Base-by-base conservation (phyloP, 108 stramenopile genomes). In the Skeletonema marinoi region DNA sequence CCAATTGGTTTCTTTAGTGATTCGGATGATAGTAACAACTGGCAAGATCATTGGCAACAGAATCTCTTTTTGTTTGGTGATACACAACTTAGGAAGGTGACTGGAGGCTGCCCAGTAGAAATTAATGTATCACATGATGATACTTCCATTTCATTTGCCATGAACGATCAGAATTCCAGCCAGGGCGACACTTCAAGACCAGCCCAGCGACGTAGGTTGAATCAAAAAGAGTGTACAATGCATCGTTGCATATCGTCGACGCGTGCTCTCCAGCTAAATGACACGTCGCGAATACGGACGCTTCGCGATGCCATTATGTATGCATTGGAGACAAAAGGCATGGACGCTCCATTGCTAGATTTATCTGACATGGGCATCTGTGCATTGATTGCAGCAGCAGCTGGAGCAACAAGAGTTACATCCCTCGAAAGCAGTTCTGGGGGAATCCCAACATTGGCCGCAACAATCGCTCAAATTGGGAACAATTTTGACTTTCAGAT, bases 31-130 rank as follows among this genome's bases (percentile, higher is more conserved):
- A 67, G 48, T 0, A 77, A 74, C 17, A 78, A 64, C 35, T 95
- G 87, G 80, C 94, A 95, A 85, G 94, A 95, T 82, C 94, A 95
- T 66, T 95, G 94, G 94, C 92, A 92, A 25, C 91, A 88, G 70
- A 88, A 88, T 66, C 50, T 95, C 1, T 93, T 82, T 46, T 68
- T 89, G 8, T 87, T 95, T 71, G 70, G 87, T 12, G 60, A 75
- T 48, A 65, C 67, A 19, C 63, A 81, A 46, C 32, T 58, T 42
- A 56, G 70, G 63, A 61, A 60, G n/a, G 32, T 91, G 33, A 31
- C 30, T 36, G 68, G 75, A 42, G 88, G 87, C 2, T 11, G 64
- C 44, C 60, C 83, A n/a, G 63, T 85, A 12, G 31, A 73, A 10
- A 10, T 95, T 10, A 38, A 74, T 70, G 75, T 80, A 11, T 78